Evolutionary conservation across 768 basidiomycete genomes (phyloP), one percentile per base, ranked within the genome.

Genomic region (Tricholoma saponaceum): DNA sequence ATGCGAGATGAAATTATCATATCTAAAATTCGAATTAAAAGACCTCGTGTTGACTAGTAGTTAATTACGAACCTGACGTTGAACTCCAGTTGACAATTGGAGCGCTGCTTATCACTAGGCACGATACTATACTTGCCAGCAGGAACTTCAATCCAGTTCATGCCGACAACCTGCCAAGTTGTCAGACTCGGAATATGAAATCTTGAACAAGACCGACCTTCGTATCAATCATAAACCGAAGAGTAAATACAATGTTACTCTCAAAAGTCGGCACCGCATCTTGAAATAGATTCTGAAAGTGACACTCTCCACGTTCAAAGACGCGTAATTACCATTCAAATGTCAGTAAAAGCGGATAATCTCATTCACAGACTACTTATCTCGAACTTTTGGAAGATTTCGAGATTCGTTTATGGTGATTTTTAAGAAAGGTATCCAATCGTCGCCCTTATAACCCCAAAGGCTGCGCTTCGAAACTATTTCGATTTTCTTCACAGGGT

Each of bases 141-240:
- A 4, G 89, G 89, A 8, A 97, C 76, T 72, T 98, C 94, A 53
- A 99, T 89, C 96, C 97, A 99, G 68, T 98, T 98, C 97, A 99
- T 98, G 8, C 97, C 97, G 51, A 95, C 87, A 28, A 99, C 86
- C 92, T 95, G 60, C 10, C 18, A 2, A 50, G 58, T 32, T 20
- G 44, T n/a, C 6, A 50, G n/a, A 18, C 5, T 12, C 22, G 30
- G 18, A 51, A 32, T n/a, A 51, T 6, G 33, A 51, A 37, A 18
- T 12, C 10, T 56, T 1, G 4, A 61, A 62, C 70, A 20, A 20
- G 25, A 55, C 51, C 8, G 23, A 92, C 95, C 79, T 94, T 87
- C 5, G 92, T 89, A 67, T 99, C 97, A 60, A 99, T 96, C 97
- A 99, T 99, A 71, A 98, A 98, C 7, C 97, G 85, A 52, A 99